Percentiles rank a stretch among this genome's conserved stretches.
Evolutionary conservation across 257 asterid species (phyloP).

Genomic region (Solanum dulcamara): DNA sequence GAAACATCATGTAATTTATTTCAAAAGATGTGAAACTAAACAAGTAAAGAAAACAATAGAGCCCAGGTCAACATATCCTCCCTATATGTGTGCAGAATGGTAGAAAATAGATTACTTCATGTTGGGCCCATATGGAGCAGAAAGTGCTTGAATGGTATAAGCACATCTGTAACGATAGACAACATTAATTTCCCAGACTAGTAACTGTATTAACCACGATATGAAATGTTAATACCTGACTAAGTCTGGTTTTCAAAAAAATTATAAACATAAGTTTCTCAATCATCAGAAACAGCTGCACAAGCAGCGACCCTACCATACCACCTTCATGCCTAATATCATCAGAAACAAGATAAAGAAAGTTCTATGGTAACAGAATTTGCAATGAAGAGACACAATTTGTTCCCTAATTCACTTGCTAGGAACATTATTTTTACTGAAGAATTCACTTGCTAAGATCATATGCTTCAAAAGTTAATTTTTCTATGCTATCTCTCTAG

Average conservation of each 20-base stretch:
- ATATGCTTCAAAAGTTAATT: not conserved
- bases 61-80: too few relatives aligned
- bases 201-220: constrained; percentile 20
- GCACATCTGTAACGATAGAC: constrained; percentile 25
- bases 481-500: not conserved
- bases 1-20: not conserved
- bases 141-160: not conserved
- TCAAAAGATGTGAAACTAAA: not conserved
- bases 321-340: not conserved
- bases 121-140: constrained; percentile 21
- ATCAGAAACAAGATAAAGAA: not conserved
- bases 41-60: not conserved
- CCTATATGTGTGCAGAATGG: not conserved
- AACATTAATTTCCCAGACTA: constrained; percentile 11
- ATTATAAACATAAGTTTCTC: not conserved
- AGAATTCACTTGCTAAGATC: not conserved
- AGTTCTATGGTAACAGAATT: not conserved
- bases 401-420: not conserved
- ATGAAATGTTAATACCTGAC: constrained; percentile 21
- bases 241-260: constrained; percentile 19
- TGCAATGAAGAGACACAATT: not conserved
- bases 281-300: not conserved
- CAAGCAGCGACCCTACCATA: not conserved
- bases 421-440: not conserved
- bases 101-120: not conserved